Conservation (phyloP, 1,139 yeast species). For the Protomyces inouyei region DNA sequence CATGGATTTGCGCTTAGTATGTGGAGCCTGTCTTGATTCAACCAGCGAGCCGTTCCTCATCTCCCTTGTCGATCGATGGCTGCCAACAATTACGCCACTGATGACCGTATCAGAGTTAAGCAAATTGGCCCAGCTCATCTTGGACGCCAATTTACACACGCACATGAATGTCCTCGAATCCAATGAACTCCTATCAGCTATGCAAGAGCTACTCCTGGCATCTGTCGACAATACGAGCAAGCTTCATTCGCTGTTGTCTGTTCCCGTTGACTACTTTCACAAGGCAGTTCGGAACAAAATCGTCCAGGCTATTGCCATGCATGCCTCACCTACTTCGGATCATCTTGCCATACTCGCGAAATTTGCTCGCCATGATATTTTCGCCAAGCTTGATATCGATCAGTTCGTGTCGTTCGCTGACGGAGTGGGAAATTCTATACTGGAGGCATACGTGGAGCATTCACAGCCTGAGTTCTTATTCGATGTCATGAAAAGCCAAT, state of each 20-base stretch:
- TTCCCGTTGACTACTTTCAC: constrained; percentile 13
- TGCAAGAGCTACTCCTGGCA: constrained; percentile 1
- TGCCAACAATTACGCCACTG: neutral
- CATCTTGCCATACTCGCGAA: neutral
- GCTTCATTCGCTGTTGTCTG: neutral
- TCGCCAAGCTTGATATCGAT: neutral
- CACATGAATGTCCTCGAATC: neutral
- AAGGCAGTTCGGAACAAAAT: constrained; percentile 1
- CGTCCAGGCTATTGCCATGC: neutral
- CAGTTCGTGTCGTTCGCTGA: neutral
- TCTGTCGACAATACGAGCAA: neutral
- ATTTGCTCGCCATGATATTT: constrained; percentile 6
- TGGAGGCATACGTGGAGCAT: neutral
- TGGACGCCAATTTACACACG: neutral
- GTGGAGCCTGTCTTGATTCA: neutral
- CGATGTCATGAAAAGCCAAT: neutral
- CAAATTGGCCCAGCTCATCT: neutral
- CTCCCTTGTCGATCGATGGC: neutral
- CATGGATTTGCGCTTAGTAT: neutral
- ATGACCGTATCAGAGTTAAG: neutral
- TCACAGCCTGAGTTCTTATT: neutral
- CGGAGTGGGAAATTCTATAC: neutral
- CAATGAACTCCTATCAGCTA: neutral
- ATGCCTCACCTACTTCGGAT: too few species aligned
- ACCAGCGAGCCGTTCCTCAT: neutral